Evolutionary conservation across 345 rosid species (phyloP), one percentile per base, ranked within the genome.

Genomic region (Hibiscus tridactylites): DNA sequence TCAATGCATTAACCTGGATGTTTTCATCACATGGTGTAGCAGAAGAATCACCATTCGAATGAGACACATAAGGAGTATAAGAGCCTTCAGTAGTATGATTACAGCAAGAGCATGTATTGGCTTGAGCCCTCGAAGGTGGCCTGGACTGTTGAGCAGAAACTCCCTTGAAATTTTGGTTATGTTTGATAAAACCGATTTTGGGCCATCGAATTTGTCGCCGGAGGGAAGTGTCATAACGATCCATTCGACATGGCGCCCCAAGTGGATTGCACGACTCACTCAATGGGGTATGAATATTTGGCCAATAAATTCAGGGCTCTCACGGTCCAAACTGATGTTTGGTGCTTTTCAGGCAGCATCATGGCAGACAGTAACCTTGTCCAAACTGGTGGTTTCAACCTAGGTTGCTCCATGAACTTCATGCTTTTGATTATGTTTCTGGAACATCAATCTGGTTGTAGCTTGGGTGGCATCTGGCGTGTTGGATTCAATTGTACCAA

Each of bases 331-430:
- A 85, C 90, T 1, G 77, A 88, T 58, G 86, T 86, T 10, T 92
- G 93, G 96, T 90, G 97, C 79, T 91, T 96, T 2, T 91, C 97
- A 39, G 97, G 96, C 4, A 71, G 95, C 29, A 82, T 83, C 10
- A 61, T 63, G 72, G 79, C 87, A 1, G 87, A 91, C 28, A 93
- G 96, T 3, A 31, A 59, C 12, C 81, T 90, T 17, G 61, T 90
- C 15, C 96, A 90, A 68, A 85, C 96, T 13, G 96, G 96, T 0
- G 91, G 91, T 12, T 84, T 74, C 76, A 58, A 78, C 12, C n/a
- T n/a, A n/a, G n/a, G n/a, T 64, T 64, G 53, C n/a, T 64, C 49
- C 50, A 37, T 9, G 28, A 63, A 9, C 24, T 17, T 63, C 15
- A 1, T 17, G 12, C 50, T 17, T 12, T 17, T 17, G 49, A 4